Evolutionary conservation across 129 eudicot genomes (phyloP), one percentile per base, ranked within the genome.

Genomic region (Flaveria ramosissima): DNA sequence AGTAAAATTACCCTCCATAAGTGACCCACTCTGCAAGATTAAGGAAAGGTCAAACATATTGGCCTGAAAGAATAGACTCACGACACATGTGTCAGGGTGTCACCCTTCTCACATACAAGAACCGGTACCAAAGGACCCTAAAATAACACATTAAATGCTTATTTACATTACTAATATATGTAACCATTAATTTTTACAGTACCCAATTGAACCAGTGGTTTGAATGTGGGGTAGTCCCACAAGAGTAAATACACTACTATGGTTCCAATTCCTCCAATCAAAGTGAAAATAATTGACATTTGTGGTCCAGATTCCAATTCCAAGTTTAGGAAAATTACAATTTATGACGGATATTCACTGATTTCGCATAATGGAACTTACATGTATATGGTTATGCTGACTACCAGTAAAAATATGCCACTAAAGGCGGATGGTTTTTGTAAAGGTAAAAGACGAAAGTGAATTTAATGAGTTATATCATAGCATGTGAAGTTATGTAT

Each of bases 271-370:
- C 62, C 76, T 72, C 13, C 42, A 16, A 75, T 71, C 63, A 48
- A 57, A 75, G 70, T 51, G 60, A 53, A 73, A 64, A 66, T 70
- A 78, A 70, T 62, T 55, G 78, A 76, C 72, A 48, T 50, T 42
- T 71, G 78, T 76, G 88, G 83, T 68, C 83, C 83, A 71, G 70
- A 27, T 67, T 68, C 48, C 47, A 68, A 57, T 46, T 6, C 50
- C 17, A 56, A 74, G 43, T 51, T 73, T 71, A 43, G 50, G 26
- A 77, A 71, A 69, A 74, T 45, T 55, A 43, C 14, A 2, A 61
- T 14, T 26, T 12, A 61, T 69, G 75, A 69, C 76, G 50, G 76
- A 57, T 43, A 41, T 57, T 69, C 76, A 78, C 57, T 78, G 68
- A 70, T 60, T 77, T 70, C 70, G 26, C n/a, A 43, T 59, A 78